Evolutionary conservation across 768 basidiomycete species (phyloP).

Genomic region (Psilocybe tampanensis): DNA sequence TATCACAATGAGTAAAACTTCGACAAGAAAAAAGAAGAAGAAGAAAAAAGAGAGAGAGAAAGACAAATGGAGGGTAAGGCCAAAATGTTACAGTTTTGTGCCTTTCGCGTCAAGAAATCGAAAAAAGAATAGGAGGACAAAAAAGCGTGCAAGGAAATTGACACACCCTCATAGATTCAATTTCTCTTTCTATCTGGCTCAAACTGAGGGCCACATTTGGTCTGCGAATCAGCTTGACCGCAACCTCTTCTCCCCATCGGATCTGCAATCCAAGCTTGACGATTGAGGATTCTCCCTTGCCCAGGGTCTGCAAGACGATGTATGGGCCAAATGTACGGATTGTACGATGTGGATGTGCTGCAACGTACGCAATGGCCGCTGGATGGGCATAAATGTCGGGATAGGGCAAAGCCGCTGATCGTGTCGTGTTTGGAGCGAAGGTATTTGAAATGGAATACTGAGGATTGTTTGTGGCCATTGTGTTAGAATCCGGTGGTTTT

Average conservation of each 20-base stretch:
- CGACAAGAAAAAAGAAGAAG: slow-evolving; percentile 20
- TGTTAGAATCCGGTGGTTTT: slow-evolving; percentile 19
- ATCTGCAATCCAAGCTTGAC: slow-evolving; percentile 96
- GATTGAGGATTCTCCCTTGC: slow-evolving; percentile 98
- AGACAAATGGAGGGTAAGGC: no score
- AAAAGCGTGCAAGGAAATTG: no score
- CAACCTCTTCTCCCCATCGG: slow-evolving; percentile 97
- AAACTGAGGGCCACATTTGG: slow-evolving; percentile 90
- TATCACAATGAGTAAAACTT: no score
- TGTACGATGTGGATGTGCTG: slow-evolving; percentile 78
- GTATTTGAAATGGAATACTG: not conserved
- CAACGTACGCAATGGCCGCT: slow-evolving; percentile 79
- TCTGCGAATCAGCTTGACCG: slow-evolving; percentile 93
- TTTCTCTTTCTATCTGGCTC: slow-evolving; percentile 96
- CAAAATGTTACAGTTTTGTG: no score
- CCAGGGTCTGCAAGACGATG: slow-evolving; percentile 91
- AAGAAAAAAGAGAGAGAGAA: not conserved
- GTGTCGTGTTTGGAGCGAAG: not conserved
- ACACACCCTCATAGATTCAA: slow-evolving; percentile 88
- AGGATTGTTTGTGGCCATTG: not conserved
- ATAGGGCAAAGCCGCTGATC: no score
- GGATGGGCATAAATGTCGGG: slow-evolving; percentile 81
- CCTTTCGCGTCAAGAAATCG: no score
- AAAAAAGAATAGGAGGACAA: no score
- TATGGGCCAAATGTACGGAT: slow-evolving; percentile 97